Base-by-base conservation (phyloP, 306 rosid species). In the Cucurbita moschata region DNA sequence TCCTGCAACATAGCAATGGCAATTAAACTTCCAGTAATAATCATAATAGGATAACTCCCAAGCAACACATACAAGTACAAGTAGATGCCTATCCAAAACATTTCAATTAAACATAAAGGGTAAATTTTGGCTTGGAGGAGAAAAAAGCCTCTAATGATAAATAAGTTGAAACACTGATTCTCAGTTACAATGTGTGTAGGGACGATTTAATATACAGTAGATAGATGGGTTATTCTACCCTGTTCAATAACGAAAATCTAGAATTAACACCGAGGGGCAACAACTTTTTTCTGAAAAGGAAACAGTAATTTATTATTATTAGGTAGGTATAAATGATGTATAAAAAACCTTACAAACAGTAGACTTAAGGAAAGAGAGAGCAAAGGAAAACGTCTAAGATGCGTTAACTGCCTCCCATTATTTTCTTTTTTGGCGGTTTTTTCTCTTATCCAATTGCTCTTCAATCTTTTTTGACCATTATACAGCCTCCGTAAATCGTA, bases 1-100 rank as follows among this genome's bases (percentile, higher is more conserved):
- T 82, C 96, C 96, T 92, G 85, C 76, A 81, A 83, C 55, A 82
- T 23, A 72, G 66, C 71, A 57, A 63, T 21, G 54, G 16, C 50
- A 12, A 63, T 64, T 76, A 78, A 71, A 66, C 72, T 66, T 18
- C 72, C 50, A 44, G 11, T 77, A 21, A 79, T 47, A 38, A 79
- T 53, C 62, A 53, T 67, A 60, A 63, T 42, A 77, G 19, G 38
- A 67, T 69, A 77, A 61, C 67, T 42, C 71, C 39, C 69, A 79
- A 40, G 60, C 63, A 39, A 76, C 18, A 59, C 3, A 14, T 55
- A 62, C 50, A 51, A 75, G 44, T 37, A 75, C 18, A 63, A 40
- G 16, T 46, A 13, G 26, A 81, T 46, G 61, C 55, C 68, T 16
- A 21, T 42, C 65, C 39, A 19, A 11, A 12, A 44, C 15, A 37